Percentiles rank a stretch among this genome's conserved stretches.
Conservation (phyloP, 2,329 filamentous ascomycete genomes). For the Graphiopsis chlorocephala region DNA sequence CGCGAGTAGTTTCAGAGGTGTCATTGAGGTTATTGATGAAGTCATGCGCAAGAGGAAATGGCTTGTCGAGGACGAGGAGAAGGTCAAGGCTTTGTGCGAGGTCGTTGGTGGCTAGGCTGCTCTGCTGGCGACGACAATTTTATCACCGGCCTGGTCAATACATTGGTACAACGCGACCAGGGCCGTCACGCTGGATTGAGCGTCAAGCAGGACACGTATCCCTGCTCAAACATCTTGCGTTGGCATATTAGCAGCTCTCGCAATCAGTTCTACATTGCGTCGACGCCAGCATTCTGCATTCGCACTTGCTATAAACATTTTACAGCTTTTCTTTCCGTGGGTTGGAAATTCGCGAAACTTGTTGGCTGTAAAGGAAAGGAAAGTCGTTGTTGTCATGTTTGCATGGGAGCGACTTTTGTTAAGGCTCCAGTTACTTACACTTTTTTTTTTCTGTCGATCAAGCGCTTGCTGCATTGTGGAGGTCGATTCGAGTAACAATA, state of each 20-base stretch:
- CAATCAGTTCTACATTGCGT: not conserved
- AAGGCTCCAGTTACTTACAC: not conserved
- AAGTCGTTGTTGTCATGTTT: not conserved
- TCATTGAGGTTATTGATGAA: conserved; percentile 71
- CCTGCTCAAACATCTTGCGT: not conserved
- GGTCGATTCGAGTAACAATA: not conserved
- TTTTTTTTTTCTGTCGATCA: not conserved
- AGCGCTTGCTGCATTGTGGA: not conserved
- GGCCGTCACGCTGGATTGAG: not conserved
- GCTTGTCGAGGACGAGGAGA: conserved; percentile 59
- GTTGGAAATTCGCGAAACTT: not conserved
- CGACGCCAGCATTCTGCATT: not conserved
- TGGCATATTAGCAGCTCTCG: not conserved
- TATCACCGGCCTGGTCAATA: not conserved
- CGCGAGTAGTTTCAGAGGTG: conserved; percentile 80
- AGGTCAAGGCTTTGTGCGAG: conserved; percentile 44
- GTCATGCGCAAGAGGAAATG: conserved; percentile 65
- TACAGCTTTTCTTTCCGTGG: not conserved
- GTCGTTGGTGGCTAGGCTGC: conserved; percentile 32
- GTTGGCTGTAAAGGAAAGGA: not conserved
- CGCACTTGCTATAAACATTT: not conserved
- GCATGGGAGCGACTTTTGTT: not conserved
- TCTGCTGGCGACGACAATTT: not conserved
- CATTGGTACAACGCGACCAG: not conserved
- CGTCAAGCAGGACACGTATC: not conserved